Evolutionary conservation across 805 yeast species (phyloP).

Genomic region (Scheffersomyces ergatensis): DNA sequence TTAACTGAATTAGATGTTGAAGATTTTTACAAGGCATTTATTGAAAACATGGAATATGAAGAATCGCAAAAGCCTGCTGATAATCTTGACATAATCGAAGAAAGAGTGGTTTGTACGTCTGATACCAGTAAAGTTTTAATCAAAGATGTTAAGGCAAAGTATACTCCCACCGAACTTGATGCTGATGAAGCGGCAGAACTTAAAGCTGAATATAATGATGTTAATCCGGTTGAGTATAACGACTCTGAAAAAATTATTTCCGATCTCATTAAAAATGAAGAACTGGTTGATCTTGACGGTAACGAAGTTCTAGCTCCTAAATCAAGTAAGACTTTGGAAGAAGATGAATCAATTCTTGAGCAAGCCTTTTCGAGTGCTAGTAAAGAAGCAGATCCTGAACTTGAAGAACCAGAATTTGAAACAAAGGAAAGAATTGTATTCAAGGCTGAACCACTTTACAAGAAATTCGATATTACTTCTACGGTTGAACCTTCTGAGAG

Average conservation of each 20-base stretch:
- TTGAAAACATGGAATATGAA: conserved; percentile 15
- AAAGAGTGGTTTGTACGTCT: not conserved
- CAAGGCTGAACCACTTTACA: conserved; percentile 1
- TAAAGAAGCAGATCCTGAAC: conserved; percentile 6
- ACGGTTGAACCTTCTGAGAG: not conserved
- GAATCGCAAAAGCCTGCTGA: not conserved
- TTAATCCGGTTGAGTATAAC: too few relatives aligned
- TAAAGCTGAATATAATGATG: too few relatives aligned
- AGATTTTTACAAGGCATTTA: conserved; percentile 15
- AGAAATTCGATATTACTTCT: conserved; percentile 1
- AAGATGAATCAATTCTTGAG: conserved; percentile 13
- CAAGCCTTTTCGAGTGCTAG: conserved; percentile 23
- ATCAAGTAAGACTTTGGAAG: not conserved
- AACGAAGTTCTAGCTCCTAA: conserved; percentile 1
- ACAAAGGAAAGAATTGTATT: not conserved
- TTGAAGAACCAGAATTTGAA: conserved; percentile 1
- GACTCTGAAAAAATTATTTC: conserved; percentile 16
- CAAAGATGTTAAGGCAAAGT: not conserved
- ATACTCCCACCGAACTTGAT: not conserved
- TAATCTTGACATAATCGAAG: not conserved
- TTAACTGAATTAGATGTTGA: conserved; percentile 13
- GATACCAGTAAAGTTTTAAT: not conserved
- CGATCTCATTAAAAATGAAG: conserved; percentile 7
- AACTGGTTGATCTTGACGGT: conserved; percentile 5
- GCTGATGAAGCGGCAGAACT: not conserved